Evolutionary conservation across 495 filamentous ascomycete species (phyloP).

Genomic region (Aspergillus baeticus): DNA sequence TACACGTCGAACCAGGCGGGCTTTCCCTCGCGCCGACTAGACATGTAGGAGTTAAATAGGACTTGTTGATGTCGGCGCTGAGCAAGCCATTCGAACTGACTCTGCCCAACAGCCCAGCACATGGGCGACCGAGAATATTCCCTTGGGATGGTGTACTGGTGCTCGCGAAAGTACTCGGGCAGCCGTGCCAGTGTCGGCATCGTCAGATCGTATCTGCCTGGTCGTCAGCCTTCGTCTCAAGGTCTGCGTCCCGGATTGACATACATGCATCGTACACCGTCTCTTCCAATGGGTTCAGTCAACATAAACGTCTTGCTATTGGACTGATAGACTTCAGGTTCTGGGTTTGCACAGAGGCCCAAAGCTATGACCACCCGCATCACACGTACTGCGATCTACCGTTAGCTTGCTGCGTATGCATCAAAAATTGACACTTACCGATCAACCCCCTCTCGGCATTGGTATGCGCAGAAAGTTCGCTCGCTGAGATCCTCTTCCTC

Average conservation of each 20-base stretch:
- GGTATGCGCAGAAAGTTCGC: slow-evolving; percentile 25
- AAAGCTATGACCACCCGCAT: slow-evolving; percentile 39
- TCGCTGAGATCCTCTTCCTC: slow-evolving; percentile 27
- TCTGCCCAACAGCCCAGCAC: slow-evolving; percentile 40
- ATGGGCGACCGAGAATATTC: slow-evolving; percentile 37
- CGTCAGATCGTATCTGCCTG: slow-evolving; percentile 36
- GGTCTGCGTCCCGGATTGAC: slow-evolving; percentile 1
- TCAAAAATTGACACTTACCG: slow-evolving; percentile 19
- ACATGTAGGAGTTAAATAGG: slow-evolving; percentile 43
- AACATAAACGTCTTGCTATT: slow-evolving; percentile 34
- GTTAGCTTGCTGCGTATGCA: background rate
- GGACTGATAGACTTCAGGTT: slow-evolving; percentile 27
- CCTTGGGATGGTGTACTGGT: slow-evolving; percentile 30
- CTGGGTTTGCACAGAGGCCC: slow-evolving; percentile 28
- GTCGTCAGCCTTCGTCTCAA: background rate
- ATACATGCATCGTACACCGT: slow-evolving; percentile 43
- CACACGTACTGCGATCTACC: slow-evolving; percentile 29
- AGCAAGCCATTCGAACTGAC: slow-evolving; percentile 43
- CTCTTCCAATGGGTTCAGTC: slow-evolving; percentile 35
- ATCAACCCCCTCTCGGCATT: slow-evolving; percentile 33
- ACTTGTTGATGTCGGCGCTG: slow-evolving; percentile 28
- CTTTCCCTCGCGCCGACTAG: slow-evolving; percentile 34
- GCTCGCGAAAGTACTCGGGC: slow-evolving; percentile 31
- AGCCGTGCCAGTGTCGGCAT: slow-evolving; percentile 35
- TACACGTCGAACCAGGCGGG: slow-evolving; percentile 40